phyloP scores from a whole-genome alignment of 2,329 filamentous ascomycete species.

The Penicillium brasilianum region DNA sequence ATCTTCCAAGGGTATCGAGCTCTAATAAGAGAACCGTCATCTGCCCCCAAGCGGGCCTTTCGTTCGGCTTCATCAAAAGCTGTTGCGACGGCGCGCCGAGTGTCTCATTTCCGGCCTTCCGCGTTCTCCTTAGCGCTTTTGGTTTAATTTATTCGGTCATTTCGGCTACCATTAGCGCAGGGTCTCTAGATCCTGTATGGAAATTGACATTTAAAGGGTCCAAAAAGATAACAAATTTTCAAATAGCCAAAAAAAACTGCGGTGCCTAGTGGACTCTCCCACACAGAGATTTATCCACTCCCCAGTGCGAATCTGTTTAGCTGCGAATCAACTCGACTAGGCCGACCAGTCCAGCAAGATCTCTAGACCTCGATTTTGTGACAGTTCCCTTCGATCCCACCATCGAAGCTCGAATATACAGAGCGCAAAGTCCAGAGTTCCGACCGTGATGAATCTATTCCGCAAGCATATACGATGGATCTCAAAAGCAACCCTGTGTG shows the following conservation, averaged over 20 bases:
- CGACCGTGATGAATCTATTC: neutral
- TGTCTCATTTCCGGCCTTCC: conserved; percentile 30
- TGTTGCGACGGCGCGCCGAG: conserved; percentile 10
- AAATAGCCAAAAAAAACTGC: neutral
- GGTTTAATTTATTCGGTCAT: conserved; percentile 23
- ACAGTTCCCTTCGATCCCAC: no score
- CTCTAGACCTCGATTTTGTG: no score
- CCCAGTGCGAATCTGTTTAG: neutral
- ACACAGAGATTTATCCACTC: neutral
- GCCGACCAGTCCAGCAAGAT: neutral
- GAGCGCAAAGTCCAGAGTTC: neutral
- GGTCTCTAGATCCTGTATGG: neutral
- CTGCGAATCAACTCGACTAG: neutral
- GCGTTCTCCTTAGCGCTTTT: conserved; percentile 20
- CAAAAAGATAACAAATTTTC: neutral
- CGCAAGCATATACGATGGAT: no score
- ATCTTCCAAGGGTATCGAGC: neutral
- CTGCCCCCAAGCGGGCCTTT: neutral
- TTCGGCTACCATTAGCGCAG: conserved; percentile 17
- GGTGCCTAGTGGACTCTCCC: neutral
- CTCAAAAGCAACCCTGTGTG: no score
- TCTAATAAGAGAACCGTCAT: neutral
- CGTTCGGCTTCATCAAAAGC: neutral
- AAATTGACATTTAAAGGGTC: neutral
- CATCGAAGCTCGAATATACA: neutral